Evolutionary conservation across 2,329 filamentous ascomycete genomes (phyloP).

Genomic region (Juglanconis sp.): DNA sequence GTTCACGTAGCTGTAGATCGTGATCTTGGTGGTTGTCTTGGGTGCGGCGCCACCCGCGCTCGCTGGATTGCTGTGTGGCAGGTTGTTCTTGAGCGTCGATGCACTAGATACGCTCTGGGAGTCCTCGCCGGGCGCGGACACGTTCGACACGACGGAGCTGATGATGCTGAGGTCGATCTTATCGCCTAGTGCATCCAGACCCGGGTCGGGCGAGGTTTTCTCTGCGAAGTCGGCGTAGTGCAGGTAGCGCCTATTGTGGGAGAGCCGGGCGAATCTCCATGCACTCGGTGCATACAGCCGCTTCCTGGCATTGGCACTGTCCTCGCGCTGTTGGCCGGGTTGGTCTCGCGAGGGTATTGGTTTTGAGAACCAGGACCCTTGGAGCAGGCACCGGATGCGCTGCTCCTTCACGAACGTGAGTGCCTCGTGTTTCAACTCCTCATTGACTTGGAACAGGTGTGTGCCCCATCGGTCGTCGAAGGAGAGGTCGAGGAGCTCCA

Average conservation of each 20-base stretch:
- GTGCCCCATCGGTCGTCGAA: conserved; percentile 95
- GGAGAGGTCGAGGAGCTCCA: conserved; percentile 84
- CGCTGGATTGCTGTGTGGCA: neutral
- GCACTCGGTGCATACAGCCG: conserved; percentile 48
- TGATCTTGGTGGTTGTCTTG: conserved; percentile 76
- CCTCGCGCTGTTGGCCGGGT: conserved; percentile 38
- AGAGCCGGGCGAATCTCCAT: conserved; percentile 84
- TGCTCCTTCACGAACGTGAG: conserved; percentile 97
- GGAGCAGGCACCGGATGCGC: conserved; percentile 80
- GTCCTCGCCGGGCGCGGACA: conserved; percentile 64
- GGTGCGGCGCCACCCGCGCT: conserved; percentile 16
- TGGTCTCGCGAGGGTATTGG: conserved; percentile 39
- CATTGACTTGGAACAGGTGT: conserved; percentile 84
- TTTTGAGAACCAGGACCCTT: conserved; percentile 82
- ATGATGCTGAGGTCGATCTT: conserved; percentile 86
- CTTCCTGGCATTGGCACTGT: conserved; percentile 35
- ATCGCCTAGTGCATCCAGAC: conserved; percentile 69
- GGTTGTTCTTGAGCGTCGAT: conserved; percentile 38
- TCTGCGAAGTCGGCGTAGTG: conserved; percentile 84
- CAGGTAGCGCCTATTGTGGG: conserved; percentile 84
- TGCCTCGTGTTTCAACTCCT: conserved; percentile 86
- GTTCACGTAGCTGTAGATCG: conserved; percentile 71
- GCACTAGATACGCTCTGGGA: conserved; percentile 40
- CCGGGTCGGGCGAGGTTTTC: conserved; percentile 62
- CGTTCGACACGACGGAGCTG: conserved; percentile 91